A percentile compares a stretch with the other conserved stretches of the same genome.
These are phyloP conservation scores for Backusella macrospora DNA, from an alignment of 192 early-diverging fungal genomes.

Conservation along the genomic window DNA sequence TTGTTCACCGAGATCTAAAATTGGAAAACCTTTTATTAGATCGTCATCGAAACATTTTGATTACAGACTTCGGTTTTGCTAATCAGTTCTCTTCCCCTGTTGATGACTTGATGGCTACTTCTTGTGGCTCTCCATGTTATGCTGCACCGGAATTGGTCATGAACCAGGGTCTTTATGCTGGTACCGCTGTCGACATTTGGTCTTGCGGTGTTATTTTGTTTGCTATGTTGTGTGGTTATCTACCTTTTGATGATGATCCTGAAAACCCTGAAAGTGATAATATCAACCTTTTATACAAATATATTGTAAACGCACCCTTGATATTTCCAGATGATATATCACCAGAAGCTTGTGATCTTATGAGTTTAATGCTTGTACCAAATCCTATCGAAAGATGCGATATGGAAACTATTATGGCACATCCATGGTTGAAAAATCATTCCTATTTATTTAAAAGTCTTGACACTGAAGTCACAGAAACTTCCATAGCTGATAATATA, in stretches of 20 bases:
- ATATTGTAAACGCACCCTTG: conserved; percentile 80
- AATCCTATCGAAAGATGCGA: conserved; percentile 78
- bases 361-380: conserved; percentile 89
- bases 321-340: conserved; percentile 90
- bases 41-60: conserved; percentile 87
- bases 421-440: conserved; percentile 48
- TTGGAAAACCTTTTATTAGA: conserved; percentile 94
- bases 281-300: conserved; percentile 80
- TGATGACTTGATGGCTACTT: conserved; percentile 88
- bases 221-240: conserved; percentile 87
- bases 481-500: background rate
- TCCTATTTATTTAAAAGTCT: conserved; percentile 24
- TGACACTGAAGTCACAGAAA: background rate
- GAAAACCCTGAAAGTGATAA: conserved; percentile 90
- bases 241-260: conserved; percentile 92
- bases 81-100: conserved; percentile 77
- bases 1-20: conserved; percentile 97
- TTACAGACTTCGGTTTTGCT: conserved; percentile 99
- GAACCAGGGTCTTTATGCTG: conserved; percentile 93
- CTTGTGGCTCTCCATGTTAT: conserved; percentile 98
- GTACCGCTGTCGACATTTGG: conserved; percentile 97
- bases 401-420: conserved; percentile 76
- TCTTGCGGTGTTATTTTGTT: conserved; percentile 98
- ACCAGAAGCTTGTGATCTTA: conserved; percentile 72
- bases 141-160: conserved; percentile 98